Conservation (phyloP, 768 basidiomycete genomes). For the Suillus variegatus region DNA sequence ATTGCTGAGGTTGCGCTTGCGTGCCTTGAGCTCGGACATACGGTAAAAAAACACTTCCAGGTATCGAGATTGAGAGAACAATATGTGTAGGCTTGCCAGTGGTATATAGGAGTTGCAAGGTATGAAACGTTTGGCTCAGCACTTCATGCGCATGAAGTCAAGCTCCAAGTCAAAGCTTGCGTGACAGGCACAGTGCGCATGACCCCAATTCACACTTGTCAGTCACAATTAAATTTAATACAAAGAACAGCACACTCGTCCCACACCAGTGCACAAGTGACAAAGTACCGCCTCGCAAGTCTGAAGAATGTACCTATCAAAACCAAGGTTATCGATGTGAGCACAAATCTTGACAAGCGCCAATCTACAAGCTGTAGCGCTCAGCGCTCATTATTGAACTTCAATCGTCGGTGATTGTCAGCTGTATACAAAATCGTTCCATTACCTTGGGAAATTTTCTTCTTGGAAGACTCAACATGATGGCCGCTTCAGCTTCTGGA, state of each 20-base stretch:
- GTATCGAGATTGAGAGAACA: background rate
- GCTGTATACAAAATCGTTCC: background rate
- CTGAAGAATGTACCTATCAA: background rate
- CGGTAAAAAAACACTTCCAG: background rate
- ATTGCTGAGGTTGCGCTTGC: background rate
- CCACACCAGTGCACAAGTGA: background rate
- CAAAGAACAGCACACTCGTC: background rate
- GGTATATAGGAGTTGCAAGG: background rate
- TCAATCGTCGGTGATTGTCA: background rate
- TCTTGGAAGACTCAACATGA: background rate
- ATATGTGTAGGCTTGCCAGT: background rate
- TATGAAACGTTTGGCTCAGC: background rate
- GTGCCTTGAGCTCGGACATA: conserved; percentile 4
- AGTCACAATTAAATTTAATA: background rate
- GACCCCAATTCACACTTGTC: background rate
- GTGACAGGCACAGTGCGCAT: background rate
- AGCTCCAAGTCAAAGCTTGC: background rate
- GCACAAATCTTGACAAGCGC: background rate
- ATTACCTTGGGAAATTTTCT: background rate
- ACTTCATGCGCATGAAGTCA: background rate
- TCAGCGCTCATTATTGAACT: background rate
- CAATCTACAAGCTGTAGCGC: background rate
- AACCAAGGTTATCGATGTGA: background rate
- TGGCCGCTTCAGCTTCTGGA: background rate
- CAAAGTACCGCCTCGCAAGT: background rate